phyloP scores from a whole-genome alignment of 495 filamentous ascomycete genomes.

The Achaetomiella virescens region DNA sequence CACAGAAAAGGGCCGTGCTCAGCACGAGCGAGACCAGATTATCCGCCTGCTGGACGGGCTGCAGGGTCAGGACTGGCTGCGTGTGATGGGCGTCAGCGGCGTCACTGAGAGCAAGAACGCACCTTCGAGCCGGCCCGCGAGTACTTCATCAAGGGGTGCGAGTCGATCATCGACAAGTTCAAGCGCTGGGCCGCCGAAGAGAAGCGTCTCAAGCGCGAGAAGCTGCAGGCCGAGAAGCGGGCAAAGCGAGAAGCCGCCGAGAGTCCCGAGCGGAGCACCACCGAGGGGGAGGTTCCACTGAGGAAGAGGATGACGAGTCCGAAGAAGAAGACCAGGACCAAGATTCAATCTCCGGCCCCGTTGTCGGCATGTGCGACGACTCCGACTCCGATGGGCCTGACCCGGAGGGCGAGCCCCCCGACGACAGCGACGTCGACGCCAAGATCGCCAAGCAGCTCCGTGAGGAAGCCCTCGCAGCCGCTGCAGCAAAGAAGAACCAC shows the following conservation, averaged over 20 bases:
- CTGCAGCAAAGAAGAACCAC: constrained; percentile 13
- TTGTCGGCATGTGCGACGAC: neutral
- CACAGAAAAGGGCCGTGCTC: constrained; percentile 82
- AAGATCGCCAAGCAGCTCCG: constrained; percentile 66
- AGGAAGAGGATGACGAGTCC: constrained; percentile 26
- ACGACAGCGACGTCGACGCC: constrained; percentile 60
- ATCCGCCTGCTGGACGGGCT: constrained; percentile 81
- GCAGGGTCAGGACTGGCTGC: constrained; percentile 87
- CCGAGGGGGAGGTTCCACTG: constrained; percentile 9
- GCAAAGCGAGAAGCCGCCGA: constrained; percentile 25
- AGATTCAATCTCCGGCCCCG: neutral
- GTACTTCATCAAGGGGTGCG: constrained; percentile 75
- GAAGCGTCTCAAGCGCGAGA: constrained; percentile 66
- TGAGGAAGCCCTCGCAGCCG: constrained; percentile 55
- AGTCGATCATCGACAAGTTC: constrained; percentile 79
- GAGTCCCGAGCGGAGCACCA: constrained; percentile 3
- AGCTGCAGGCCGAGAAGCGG: constrained; percentile 40
- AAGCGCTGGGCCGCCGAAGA: constrained; percentile 83
- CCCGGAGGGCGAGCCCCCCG: constrained; percentile 27
- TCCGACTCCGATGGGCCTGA: neutral
- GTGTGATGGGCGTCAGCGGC: constrained; percentile 84
- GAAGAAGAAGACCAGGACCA: constrained; percentile 17
- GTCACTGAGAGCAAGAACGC: constrained; percentile 77
- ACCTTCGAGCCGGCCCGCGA: constrained; percentile 79
- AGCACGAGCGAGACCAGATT: constrained; percentile 86